A percentile compares a stretch with the other conserved stretches of the same genome.
Conservation (phyloP, 139 green algal species). For the Micractinium conductrix region DNA sequence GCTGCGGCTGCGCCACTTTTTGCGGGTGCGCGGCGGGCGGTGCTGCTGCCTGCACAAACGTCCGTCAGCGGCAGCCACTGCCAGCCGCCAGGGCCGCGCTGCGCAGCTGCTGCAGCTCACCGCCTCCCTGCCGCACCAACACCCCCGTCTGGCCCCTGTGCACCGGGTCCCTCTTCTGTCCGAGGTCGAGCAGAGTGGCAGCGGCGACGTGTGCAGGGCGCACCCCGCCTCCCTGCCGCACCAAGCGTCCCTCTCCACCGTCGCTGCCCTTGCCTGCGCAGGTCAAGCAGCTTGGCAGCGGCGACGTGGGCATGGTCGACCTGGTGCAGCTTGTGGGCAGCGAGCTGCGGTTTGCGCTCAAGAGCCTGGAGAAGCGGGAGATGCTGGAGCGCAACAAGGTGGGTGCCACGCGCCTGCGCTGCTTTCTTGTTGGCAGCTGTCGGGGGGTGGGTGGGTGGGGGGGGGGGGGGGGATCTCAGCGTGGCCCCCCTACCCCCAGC, state of each 20-base stretch:
- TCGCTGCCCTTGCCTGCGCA: not conserved
- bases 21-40: conserved; percentile 60
- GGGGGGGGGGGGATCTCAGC: no score
- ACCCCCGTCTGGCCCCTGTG: not conserved
- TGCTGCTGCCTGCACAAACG: not conserved
- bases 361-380: conserved; percentile 96
- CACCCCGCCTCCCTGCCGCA: no score
- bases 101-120: no score
- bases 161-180: not conserved
- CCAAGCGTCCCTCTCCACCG: no score
- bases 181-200: no score
- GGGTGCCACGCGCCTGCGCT: not conserved
- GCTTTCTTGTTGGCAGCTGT: not conserved
- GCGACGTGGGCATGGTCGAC: conserved; percentile 93
- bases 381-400: conserved; percentile 88
- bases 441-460: not conserved
- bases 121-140: no score
- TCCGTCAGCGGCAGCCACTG: no score
- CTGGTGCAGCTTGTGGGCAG: conserved; percentile 84
- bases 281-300: conserved; percentile 82
- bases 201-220: no score
- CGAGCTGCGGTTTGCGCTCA: conserved; percentile 83
- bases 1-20: conserved; percentile 88
- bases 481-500: no score
- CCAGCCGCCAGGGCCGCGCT: no score